Evolutionary conservation across 371 early-diverging fungal genomes (phyloP), one percentile per base, ranked within the genome.

Genomic region (Mucor racemosus): DNA sequence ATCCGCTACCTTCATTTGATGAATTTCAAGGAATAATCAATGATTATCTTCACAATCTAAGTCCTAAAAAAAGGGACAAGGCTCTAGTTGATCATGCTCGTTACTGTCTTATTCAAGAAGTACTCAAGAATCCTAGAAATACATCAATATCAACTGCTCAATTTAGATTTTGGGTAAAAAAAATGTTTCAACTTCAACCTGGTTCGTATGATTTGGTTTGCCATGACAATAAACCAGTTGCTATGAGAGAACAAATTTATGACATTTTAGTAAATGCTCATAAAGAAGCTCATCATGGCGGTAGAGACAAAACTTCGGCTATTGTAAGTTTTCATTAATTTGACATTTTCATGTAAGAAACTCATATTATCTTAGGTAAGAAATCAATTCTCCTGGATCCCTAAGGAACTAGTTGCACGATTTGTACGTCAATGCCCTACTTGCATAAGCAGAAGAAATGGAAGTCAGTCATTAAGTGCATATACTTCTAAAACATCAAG

Each of bases 361-460:
- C 50, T 50, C 10, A 50, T 50, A 50, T 50, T 50, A 15, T 44
- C 7, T 46, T 66, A 86, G 85, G 85, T 86, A 1, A 77, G 85
- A 35, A 78, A 72, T 39, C 74, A 75, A 50, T 86, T 77, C 66
- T 86, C 86, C 7, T 86, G 86, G 86, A 84, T 86, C 8, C 86
- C 86, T 6, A 86, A 86, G 67, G 86, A 86, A 57, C 66, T 86
- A n/a, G 79, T 86, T 56, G 86, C 85, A 9, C 79, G 85, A 1
- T 86, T 86, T 69, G 86, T 86, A 14, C 78, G 82, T 48, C 77
- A 82, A 26, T 86, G 86, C 59, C 85, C 86, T 11, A 78, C 81
- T 31, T 86, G 85, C 34, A 77, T 80, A 17, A 69, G 71, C 34
- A 69, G 77, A 57, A 64, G 80, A 35, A 77, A 72, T 53, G 75